Evolutionary conservation across 208 protist genomes (phyloP), one percentile per base, ranked within the genome.

Genomic region (Crithidia brevicula): DNA sequence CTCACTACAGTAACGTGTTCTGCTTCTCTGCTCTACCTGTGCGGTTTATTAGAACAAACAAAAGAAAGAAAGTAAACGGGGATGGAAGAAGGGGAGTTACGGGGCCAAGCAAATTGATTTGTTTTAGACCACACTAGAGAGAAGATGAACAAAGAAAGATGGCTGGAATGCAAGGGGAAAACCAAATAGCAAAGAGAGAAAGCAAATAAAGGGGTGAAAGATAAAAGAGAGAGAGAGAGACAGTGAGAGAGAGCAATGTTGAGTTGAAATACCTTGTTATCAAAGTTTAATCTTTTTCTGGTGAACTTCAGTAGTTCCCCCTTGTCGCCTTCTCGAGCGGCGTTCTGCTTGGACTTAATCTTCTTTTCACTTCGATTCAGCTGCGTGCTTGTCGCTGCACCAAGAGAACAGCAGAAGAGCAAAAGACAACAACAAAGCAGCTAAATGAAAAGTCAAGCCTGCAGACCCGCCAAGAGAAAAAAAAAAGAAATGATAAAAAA

Each of bases 11-110:
- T 0, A 40, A 40, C 10, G 15, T 40, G 15, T 40, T 40, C 15
- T 40, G 15, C 10, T 13, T 40, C 15, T 40, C 15, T 40, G 36
- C 36, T 40, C 36, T 40, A 13, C 36, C 15, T 7, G 10, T 13
- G 36, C 36, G 36, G 8, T n/a, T n/a, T n/a, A n/a, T 13, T 13
- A 40, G 36, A 40, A 40, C 36, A 13, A 40, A 40, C 15, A 40
- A 7, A 13, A 54, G 31, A 52, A 66, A 66, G 54, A 66, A 66
- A 54, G 18, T 54, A 52, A n/a, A 56, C 42, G 15, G n/a, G 18
- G n/a, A 23, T 18, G 47, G 25, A 18, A 30, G 13, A 56, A 18
- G 7, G 23, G 15, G 36, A 67, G 11, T 22, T 16, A 10, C 20
- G 16, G 18, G 27, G 30, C 6, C 45, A 0, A 13, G 46, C 53